These are phyloP conservation scores for Hypocrella siamensis DNA, from an alignment of 2,329 filamentous ascomycete species.

Conservation along the genomic window DNA sequence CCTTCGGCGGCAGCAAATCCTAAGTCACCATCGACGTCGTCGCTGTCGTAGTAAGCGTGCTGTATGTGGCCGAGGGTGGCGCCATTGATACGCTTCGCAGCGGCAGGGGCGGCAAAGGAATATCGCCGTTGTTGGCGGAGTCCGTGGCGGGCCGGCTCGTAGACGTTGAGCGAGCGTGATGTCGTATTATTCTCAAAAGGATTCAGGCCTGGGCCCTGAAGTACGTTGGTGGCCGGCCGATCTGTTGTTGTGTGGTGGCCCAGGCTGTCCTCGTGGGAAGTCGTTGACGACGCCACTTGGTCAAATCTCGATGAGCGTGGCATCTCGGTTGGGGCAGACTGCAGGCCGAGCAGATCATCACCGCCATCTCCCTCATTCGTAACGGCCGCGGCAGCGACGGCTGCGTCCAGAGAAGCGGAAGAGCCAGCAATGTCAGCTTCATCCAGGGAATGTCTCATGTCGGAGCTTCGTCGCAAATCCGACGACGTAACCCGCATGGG, in stretches of 20 bases:
- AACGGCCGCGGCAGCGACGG: slow-evolving; percentile 2
- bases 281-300: slow-evolving; percentile 38
- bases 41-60: slow-evolving; percentile 47
- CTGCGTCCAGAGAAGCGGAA: too few relatives aligned
- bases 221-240: slow-evolving; percentile 6
- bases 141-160: slow-evolving; percentile 27
- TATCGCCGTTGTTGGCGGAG: slow-evolving; percentile 32
- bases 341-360: slow-evolving; percentile 57
- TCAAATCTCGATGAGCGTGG: slow-evolving; percentile 59
- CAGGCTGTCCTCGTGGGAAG: slow-evolving; percentile 20
- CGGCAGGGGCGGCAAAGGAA: slow-evolving; percentile 34
- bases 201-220: too few relatives aligned
- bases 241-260: slow-evolving; percentile 12
- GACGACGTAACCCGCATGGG: slow-evolving; percentile 72
- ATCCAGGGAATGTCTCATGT: slow-evolving; percentile 37
- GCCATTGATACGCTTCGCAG: slow-evolving; percentile 29
- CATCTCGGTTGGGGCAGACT: slow-evolving; percentile 45
- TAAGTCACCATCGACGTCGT: slow-evolving; percentile 79
- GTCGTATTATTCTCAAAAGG: too few relatives aligned
- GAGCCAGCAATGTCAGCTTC: slow-evolving; percentile 73
- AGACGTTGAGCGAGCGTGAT: slow-evolving; percentile 24
- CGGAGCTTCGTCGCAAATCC: slow-evolving; percentile 59
- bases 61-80: slow-evolving; percentile 33
- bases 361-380: slow-evolving; percentile 13
- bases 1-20: slow-evolving; percentile 90